These are phyloP conservation scores for Penicillium daleae DNA, from an alignment of 495 filamentous ascomycete genomes.

Conservation along the genomic window DNA sequence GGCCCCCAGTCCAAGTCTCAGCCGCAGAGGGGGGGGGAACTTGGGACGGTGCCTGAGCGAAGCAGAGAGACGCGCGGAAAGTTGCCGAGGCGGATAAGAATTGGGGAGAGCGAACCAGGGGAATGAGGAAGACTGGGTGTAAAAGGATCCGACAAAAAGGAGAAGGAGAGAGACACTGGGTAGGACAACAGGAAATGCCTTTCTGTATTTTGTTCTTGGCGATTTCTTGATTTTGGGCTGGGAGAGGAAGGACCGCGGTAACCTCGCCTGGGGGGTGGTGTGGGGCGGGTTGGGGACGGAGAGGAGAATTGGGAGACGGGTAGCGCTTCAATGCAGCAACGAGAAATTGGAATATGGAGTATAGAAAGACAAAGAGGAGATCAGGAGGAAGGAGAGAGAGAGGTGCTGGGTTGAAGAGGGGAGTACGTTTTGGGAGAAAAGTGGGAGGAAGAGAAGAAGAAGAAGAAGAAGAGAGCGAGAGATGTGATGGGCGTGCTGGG, in stretches of 20 bases:
- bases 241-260: slow-evolving; percentile 17
- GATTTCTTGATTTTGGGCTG: background rate
- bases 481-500: background rate
- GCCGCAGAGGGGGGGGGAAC: slow-evolving; percentile 7
- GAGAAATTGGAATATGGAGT: no score
- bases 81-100: slow-evolving; percentile 16
- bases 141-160: background rate
- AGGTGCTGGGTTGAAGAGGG: no score
- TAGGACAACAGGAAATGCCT: background rate
- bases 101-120: background rate
- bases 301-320: background rate
- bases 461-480: slow-evolving; percentile 7
- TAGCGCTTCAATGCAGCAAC: slow-evolving; percentile 7
- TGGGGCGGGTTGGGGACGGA: slow-evolving; percentile 16
- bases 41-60: slow-evolving; percentile 4
- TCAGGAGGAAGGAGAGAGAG: background rate
- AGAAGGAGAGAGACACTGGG: background rate
- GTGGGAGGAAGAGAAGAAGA: slow-evolving; percentile 14
- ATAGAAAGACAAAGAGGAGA: background rate
- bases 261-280: slow-evolving; percentile 28
- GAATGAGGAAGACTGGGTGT: background rate
- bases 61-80: slow-evolving; percentile 18
- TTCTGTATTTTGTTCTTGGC: background rate
- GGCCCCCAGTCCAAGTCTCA: slow-evolving; percentile 8
- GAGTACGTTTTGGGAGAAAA: background rate